A percentile compares a stretch with the other conserved stretches of the same genome.
These are phyloP conservation scores for Protomyces macrosporus DNA, from an alignment of 1,139 yeast genomes.

Conservation along the genomic window DNA sequence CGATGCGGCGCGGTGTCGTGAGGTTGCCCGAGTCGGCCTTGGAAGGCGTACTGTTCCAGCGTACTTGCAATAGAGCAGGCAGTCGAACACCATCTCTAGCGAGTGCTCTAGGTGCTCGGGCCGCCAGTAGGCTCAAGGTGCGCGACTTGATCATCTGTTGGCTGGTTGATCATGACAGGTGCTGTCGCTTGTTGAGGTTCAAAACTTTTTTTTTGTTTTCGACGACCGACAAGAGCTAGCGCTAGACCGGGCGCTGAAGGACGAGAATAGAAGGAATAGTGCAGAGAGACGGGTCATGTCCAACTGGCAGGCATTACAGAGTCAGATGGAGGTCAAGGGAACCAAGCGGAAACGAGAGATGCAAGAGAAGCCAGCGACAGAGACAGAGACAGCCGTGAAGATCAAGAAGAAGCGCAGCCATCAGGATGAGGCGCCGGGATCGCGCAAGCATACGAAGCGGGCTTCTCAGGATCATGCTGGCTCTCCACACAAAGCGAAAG, in stretches of 20 bases:
- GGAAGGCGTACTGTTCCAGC: background rate
- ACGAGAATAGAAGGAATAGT: background rate
- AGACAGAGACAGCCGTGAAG: background rate
- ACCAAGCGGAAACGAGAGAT: background rate
- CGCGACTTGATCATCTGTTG: background rate
- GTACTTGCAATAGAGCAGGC: no score
- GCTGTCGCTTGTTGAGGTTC: background rate
- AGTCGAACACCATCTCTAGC: no score
- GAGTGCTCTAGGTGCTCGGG: no score
- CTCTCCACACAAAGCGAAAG: background rate
- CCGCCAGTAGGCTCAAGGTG: no score
- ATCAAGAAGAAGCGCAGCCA: conserved; percentile 15
- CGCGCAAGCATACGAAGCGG: background rate
- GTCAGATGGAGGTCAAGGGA: background rate
- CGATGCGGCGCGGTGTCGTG: conserved; percentile 10
- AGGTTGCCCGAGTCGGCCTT: conserved; percentile 6
- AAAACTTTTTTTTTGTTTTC: background rate
- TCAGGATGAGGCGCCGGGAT: background rate
- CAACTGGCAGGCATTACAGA: conserved; percentile 18
- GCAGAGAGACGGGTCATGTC: conserved; percentile 1
- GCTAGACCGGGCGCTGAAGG: background rate
- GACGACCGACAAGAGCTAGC: background rate
- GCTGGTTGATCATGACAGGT: background rate
- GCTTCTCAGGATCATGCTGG: background rate
- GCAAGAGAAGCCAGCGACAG: background rate